Evolutionary conservation across 768 basidiomycete genomes (phyloP), one percentile per base, ranked within the genome.

Genomic region (Glaciozyma martinii): DNA sequence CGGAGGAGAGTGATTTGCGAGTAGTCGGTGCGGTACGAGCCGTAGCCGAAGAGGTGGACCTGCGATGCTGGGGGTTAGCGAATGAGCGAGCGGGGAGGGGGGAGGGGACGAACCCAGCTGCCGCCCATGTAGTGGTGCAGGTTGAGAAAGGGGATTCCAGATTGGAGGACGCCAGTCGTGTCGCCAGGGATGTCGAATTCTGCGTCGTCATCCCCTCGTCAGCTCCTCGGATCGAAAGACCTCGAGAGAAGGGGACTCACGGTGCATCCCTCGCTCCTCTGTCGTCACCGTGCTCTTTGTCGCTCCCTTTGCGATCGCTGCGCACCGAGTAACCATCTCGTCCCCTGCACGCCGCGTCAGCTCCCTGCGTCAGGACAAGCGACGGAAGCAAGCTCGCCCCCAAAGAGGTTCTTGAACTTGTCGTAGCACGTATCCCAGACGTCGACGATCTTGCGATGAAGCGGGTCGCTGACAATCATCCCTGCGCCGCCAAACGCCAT

Each of bases 171-270:
- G n/a, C 71, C 71, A 1, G 71, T 66, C 46, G 64, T 56, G 61
- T 72, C 71, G 23, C 71, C 71, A 2, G 67, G 69, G 42, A 72
- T 68, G 53, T 72, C 71, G 56, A 71, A 66, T 55, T 72, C 68
- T 71, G 63, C 23, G n/a, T 1, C 2, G 7, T 13, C 1, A 56
- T 5, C 1, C 21, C 21, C 13, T 19, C 7, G 13, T 2, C 23
- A 21, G 30, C n/a, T 25, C 27, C 9, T 2, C n/a, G 9, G 13
- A 13, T 9, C 6, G 19, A 27, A 19, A 49, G 3, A 7, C 9
- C 12, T 9, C 29, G 19, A 18, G 21, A 33, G 37, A 21, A 13
- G 18, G 23, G 1, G 1, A 62, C 71, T 50, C 33, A 71, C 71
- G 71, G 44, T 72, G 71, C 25, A 72, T 27, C 0, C 69, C 71